Conservation (phyloP, 495 filamentous ascomycete genomes). For the Tuber magnatum region DNA sequence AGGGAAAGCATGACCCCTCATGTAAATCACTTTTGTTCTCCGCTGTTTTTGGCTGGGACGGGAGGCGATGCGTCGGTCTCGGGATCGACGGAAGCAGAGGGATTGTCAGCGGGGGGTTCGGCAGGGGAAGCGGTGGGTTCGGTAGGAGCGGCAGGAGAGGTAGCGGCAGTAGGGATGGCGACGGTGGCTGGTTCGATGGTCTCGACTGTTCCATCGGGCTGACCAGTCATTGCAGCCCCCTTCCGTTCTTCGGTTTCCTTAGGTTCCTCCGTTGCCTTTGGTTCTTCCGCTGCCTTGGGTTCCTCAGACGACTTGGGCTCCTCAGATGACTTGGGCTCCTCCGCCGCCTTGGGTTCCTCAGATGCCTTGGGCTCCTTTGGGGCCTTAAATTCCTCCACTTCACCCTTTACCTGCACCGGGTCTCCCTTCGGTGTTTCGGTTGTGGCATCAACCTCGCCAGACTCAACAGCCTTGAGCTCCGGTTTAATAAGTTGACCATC, state of each 20-base stretch:
- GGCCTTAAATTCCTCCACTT: not conserved
- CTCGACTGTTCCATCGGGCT: not conserved
- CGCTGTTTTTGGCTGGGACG: not conserved
- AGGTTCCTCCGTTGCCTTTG: not conserved
- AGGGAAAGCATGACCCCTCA: not conserved
- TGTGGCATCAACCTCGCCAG: constrained; percentile 38
- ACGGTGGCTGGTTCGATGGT: not conserved
- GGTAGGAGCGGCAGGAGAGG: not conserved
- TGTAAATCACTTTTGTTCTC: not conserved
- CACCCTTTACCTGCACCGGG: constrained; percentile 23
- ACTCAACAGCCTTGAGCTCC: constrained; percentile 39
- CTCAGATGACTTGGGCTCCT: not conserved
- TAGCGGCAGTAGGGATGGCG: not conserved
- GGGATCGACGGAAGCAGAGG: not conserved
- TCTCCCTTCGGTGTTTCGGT: constrained; percentile 12
- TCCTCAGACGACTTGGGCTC: constrained; percentile 9
- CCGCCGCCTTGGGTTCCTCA: no score
- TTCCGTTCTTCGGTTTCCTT: not conserved
- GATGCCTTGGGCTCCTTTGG: not conserved
- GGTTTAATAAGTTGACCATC: constrained; percentile 23
- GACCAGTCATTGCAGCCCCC: not conserved
- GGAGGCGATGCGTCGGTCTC: not conserved
- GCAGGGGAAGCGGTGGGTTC: not conserved
- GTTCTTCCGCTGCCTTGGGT: constrained; percentile 8
- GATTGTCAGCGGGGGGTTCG: not conserved